phyloP scores from a whole-genome alignment of 2,329 filamentous ascomycete genomes.

The Ophiostoma fasciatum region DNA sequence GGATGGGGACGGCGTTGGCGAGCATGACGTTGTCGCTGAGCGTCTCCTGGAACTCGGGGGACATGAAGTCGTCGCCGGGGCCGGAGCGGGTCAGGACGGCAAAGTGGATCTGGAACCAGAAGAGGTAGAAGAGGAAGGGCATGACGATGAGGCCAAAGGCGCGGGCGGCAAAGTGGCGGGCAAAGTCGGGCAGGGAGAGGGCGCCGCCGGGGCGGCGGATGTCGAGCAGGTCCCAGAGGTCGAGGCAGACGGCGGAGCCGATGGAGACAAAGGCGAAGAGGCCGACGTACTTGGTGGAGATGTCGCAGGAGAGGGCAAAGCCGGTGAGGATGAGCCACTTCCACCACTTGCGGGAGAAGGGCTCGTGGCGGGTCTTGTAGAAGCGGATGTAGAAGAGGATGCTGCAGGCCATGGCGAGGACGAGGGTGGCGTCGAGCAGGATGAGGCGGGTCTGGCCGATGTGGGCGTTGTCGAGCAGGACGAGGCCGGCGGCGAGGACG shows the following conservation, averaged over 20 bases:
- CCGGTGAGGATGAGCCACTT: conserved; percentile 96
- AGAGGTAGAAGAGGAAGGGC: conserved; percentile 94
- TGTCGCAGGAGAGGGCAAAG: conserved; percentile 89
- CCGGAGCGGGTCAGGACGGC: conserved; percentile 75
- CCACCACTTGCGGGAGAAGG: conserved; percentile 97
- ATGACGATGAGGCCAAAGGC: conserved; percentile 75
- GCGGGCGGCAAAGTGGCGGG: conserved; percentile 79
- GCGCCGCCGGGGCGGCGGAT: conserved; percentile 71
- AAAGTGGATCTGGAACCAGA: conserved; percentile 99
- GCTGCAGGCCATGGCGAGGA: conserved; percentile 92
- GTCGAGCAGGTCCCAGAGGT: conserved; percentile 88
- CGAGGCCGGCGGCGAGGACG: conserved; percentile 66
- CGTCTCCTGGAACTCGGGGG: conserved; percentile 93
- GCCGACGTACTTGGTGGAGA: conserved; percentile 96
- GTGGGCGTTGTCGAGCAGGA: conserved; percentile 95
- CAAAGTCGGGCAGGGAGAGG: conserved; percentile 65
- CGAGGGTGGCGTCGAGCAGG: conserved; percentile 81
- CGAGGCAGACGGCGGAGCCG: conserved; percentile 82
- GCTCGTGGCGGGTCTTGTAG: conserved; percentile 82
- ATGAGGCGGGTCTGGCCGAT: conserved; percentile 94
- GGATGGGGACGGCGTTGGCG: conserved; percentile 67
- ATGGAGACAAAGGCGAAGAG: conserved; percentile 95
- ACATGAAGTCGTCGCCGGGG: conserved; percentile 97
- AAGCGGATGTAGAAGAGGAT: conserved; percentile 91
- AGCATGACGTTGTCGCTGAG: conserved; percentile 90